A percentile compares a stretch with the other conserved stretches of the same genome.
Evolutionary conservation across 2,329 filamentous ascomycete species (phyloP).

Genomic region (Neopestalotiopsis sp.): DNA sequence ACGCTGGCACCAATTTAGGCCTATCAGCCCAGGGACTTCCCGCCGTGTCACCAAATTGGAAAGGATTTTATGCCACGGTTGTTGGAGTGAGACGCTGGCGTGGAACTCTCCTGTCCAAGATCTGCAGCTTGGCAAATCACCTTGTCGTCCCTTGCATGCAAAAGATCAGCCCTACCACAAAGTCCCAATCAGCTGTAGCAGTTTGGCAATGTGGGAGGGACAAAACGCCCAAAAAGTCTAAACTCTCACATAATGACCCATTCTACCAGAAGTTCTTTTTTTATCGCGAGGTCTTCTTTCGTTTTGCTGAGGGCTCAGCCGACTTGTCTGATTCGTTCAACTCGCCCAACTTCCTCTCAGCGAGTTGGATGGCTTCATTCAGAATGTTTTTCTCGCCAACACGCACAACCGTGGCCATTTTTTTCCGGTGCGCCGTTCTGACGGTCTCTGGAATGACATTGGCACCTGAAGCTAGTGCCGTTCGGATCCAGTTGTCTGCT

Average conservation of each 20-base stretch:
- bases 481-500: slow-evolving; percentile 27
- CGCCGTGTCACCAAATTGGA: not conserved
- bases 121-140: not conserved
- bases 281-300: slow-evolving; percentile 23
- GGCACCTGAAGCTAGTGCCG: not conserved
- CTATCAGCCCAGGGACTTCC: not conserved
- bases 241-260: not conserved
- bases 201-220: not conserved
- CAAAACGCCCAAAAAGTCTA: not conserved
- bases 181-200: not conserved
- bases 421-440: slow-evolving; percentile 39
- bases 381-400: slow-evolving; percentile 76
- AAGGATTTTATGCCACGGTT: not conserved
- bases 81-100: not conserved
- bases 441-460: not conserved
- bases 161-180: not conserved
- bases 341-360: slow-evolving; percentile 35
- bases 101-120: not conserved
- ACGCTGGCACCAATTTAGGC: not conserved
- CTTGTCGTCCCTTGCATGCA: not conserved
- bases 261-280: not conserved
- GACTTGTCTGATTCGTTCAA: slow-evolving; percentile 23
- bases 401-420: slow-evolving; percentile 72
- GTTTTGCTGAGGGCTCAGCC: slow-evolving; percentile 35
- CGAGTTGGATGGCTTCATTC: slow-evolving; percentile 51